Conservation (phyloP, 169 alveolate species). For the Hepatocystis sp. region DNA sequence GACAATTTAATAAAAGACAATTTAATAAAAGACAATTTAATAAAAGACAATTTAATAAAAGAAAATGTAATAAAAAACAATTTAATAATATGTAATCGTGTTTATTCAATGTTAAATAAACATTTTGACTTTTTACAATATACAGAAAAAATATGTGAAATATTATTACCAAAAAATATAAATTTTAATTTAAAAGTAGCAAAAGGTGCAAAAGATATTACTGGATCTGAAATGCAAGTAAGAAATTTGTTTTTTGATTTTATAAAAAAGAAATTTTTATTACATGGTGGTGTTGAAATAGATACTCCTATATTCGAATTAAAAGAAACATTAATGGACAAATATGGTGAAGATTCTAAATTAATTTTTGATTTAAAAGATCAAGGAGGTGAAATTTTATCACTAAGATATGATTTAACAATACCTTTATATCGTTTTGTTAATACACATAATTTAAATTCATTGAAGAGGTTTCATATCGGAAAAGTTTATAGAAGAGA, state of each 20-base stretch:
- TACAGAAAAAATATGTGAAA: constrained; percentile 23
- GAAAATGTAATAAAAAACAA: constrained; percentile 2
- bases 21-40: too few species aligned
- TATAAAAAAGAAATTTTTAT: constrained; percentile 90
- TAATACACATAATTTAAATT: constrained; percentile 90
- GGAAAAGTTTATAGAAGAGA: constrained; percentile 99
- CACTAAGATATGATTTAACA: constrained; percentile 97
- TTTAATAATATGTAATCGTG: constrained; percentile 4
- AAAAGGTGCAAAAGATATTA: constrained; percentile 96
- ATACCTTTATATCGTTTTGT: constrained; percentile 98
- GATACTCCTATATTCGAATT: constrained; percentile 99
- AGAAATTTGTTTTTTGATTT: constrained; percentile 91
- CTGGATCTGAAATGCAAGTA: constrained; percentile 94
- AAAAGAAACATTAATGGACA: constrained; percentile 95
- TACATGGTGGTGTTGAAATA: constrained; percentile 97
- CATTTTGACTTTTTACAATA: constrained; percentile 22
- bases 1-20: not conserved
- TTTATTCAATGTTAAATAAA: constrained; percentile 6
- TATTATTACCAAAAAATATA: constrained; percentile 82
- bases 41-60: not conserved
- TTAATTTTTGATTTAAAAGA: constrained; percentile 96
- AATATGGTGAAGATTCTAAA: constrained; percentile 98
- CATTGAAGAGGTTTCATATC: constrained; percentile 94
- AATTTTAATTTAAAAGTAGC: constrained; percentile 92
- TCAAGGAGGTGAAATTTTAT: constrained; percentile 97